phyloP scores from a whole-genome alignment of 2,329 filamentous ascomycete species.

The Xylariomycetidae sp. region DNA sequence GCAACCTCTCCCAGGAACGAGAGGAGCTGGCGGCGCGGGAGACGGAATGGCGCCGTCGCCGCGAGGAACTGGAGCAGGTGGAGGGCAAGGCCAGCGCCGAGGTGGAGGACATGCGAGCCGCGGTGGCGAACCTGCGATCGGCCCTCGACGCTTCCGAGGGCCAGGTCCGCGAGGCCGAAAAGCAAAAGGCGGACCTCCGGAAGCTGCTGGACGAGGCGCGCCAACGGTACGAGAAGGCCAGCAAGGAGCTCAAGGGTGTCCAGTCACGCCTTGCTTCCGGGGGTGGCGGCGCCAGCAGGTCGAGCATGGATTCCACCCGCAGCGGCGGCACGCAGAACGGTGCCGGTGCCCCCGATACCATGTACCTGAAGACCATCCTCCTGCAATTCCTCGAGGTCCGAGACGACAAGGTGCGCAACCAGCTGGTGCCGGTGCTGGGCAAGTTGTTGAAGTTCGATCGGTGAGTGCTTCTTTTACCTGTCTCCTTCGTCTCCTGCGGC shows the following conservation, averaged over 20 bases:
- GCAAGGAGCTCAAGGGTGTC: slow-evolving; percentile 55
- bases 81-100: slow-evolving; percentile 67
- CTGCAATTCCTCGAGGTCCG: slow-evolving; percentile 77
- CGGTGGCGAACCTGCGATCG: slow-evolving; percentile 71
- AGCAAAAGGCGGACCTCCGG: slow-evolving; percentile 70
- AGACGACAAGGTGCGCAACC: slow-evolving; percentile 68
- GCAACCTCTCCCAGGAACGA: slow-evolving; percentile 64
- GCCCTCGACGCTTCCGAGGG: slow-evolving; percentile 83
- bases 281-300: slow-evolving; percentile 29
- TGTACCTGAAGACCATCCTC: slow-evolving; percentile 75
- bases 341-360: slow-evolving; percentile 36
- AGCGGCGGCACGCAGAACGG: slow-evolving; percentile 25
- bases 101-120: slow-evolving; percentile 65
- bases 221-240: slow-evolving; percentile 70
- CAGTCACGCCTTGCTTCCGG: slow-evolving; percentile 38
- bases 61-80: slow-evolving; percentile 68
- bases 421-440: slow-evolving; percentile 71
- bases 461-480: slow-evolving; percentile 38
- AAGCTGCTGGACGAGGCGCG: slow-evolving; percentile 73
- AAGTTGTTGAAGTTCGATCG: slow-evolving; percentile 72
- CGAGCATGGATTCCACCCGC: slow-evolving; percentile 41
- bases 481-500: neutral
- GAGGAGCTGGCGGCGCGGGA: slow-evolving; percentile 71
- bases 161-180: slow-evolving; percentile 77
- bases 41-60: slow-evolving; percentile 65